Evolutionary conservation across 805 yeast genomes (phyloP), one percentile per base, ranked within the genome.

Genomic region (Torulaspora franciscae): DNA sequence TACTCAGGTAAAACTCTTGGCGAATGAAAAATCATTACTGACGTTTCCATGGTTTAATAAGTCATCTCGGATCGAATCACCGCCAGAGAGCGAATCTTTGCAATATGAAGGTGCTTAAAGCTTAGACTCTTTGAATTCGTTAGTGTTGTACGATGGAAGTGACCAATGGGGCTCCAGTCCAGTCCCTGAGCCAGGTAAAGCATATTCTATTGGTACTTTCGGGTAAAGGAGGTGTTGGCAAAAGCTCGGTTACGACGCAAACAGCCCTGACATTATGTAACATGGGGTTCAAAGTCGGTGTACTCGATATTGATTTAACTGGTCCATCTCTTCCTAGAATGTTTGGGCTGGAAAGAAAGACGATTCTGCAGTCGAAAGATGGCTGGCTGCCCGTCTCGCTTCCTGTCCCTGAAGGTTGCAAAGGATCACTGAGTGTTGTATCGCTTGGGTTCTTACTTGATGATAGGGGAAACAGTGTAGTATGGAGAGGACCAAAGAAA

Each of bases 401-500:
- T 6, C 46, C 50, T 35, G 45, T 48, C 4, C 57, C 61, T 4
- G 59, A 54, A 7, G 75, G 70, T 43, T 49, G 54, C 10, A 44
- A 65, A 23, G 65, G 74, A 46, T 58, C 77, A 58, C 66, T 91
- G 9, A 74, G 78, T 23, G 75, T 90, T 36, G 88, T 91, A 84
- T 86, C 95, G 3, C 65, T 93, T 10, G 99, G 98, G 6, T 93
- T 93, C 61, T 66, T 93, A 41, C 67, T 93, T 6, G 81, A 83
- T 22, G 83, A 87, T 58, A 67, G 98, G 50, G 95, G 95, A 23
- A 86, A 84, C 57, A 81, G 95, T 22, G 93, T 93, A 13, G 97
- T 93, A 7, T 93, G 99, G 99, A 74, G 98, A 59, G 99, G 99
- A 0, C 99, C 99, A 2, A 89, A 91, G 66, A 93, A 95, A 62